phyloP scores from a whole-genome alignment of 169 alveolate genomes.

The Plasmodium coatneyi region DNA sequence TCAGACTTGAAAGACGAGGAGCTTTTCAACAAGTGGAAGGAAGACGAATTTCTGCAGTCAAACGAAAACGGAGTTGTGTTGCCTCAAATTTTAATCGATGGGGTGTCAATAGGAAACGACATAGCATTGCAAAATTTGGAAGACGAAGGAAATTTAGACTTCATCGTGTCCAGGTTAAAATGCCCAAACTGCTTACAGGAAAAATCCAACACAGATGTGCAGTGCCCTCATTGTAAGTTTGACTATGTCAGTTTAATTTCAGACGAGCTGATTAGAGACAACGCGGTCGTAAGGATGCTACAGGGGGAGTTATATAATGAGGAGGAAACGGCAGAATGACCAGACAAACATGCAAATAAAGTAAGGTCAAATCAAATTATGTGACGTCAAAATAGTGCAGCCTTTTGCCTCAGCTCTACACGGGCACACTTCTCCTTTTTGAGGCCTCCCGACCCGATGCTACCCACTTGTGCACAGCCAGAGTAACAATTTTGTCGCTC shows the following conservation, averaged over 20 bases:
- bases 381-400: background rate
- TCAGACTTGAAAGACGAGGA: slow-evolving; percentile 85
- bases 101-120: slow-evolving; percentile 87
- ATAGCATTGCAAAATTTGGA: slow-evolving; percentile 88
- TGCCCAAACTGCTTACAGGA: slow-evolving; percentile 81
- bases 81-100: slow-evolving; percentile 90
- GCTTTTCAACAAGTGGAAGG: slow-evolving; percentile 86
- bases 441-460: background rate
- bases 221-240: slow-evolving; percentile 78
- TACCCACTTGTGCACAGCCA: background rate
- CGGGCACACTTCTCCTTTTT: background rate
- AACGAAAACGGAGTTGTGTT: slow-evolving; percentile 78
- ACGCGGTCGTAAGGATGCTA: slow-evolving; percentile 74
- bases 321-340: background rate
- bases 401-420: background rate
- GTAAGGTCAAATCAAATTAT: background rate
- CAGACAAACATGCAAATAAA: background rate
- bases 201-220: slow-evolving; percentile 76
- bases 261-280: slow-evolving; percentile 75
- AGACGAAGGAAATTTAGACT: slow-evolving; percentile 90
- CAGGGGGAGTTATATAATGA: slow-evolving; percentile 76
- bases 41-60: slow-evolving; percentile 82
- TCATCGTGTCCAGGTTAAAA: slow-evolving; percentile 79
- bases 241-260: slow-evolving; percentile 75
- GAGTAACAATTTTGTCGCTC: background rate